Evolutionary conservation across 2,329 filamentous ascomycete species (phyloP).

Genomic region (Aspergillus vadensis): DNA sequence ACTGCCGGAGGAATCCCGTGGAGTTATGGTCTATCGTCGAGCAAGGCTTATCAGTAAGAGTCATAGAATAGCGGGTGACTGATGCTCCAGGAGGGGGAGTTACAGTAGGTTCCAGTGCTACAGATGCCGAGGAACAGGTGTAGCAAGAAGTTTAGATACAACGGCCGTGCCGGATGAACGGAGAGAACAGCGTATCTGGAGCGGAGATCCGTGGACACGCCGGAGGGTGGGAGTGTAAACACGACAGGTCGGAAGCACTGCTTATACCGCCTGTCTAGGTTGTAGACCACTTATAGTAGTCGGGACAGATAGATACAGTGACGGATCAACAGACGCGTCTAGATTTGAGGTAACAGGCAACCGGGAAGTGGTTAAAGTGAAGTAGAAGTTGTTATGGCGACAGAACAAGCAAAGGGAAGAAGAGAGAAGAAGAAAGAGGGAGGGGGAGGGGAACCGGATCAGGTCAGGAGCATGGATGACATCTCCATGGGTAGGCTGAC

Average conservation of each 20-base stretch:
- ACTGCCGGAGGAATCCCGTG: slow-evolving; percentile 7
- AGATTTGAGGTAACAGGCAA: background rate
- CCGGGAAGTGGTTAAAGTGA: background rate
- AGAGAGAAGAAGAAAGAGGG: slow-evolving; percentile 19
- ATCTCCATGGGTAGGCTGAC: slow-evolving; percentile 23
- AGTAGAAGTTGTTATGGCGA: slow-evolving; percentile 3
- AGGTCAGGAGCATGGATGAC: slow-evolving; percentile 30
- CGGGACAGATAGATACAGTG: slow-evolving; percentile 1
- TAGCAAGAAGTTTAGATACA: background rate
- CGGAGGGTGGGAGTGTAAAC: slow-evolving; percentile 28
- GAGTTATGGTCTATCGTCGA: slow-evolving; percentile 2
- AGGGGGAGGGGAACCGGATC: slow-evolving; percentile 21
- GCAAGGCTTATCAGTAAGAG: slow-evolving; percentile 21
- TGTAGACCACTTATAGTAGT: background rate
- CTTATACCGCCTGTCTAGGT: slow-evolving; percentile 22
- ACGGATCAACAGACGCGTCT: background rate
- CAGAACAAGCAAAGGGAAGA: slow-evolving; percentile 4
- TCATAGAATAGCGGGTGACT: slow-evolving; percentile 5
- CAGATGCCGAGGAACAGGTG: background rate
- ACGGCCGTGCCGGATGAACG: background rate
- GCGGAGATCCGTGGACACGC: slow-evolving; percentile 31
- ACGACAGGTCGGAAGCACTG: slow-evolving; percentile 29
- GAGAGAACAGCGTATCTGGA: slow-evolving; percentile 28
- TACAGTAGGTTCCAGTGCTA: background rate
- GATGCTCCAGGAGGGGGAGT: background rate